Base-by-base conservation (phyloP, 306 rosid species). In the Lagenaria siceraria region DNA sequence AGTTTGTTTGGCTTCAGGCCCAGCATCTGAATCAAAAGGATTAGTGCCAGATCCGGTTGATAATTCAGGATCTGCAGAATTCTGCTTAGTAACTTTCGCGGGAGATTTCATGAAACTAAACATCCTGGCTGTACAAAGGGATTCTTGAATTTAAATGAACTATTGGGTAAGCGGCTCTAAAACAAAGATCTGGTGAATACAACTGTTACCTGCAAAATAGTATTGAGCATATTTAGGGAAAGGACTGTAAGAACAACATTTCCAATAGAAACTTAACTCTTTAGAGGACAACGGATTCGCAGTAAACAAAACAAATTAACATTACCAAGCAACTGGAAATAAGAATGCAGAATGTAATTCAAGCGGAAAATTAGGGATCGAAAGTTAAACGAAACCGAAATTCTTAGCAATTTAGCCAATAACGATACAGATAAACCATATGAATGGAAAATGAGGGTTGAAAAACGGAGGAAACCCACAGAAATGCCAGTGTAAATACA, bases 101-200 rank as follows among this genome's bases (percentile, higher is more conserved):
- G 92, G 83, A 25, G 90, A 78, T 86, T 86, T 96, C 83, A 65
- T 74, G 54, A 86, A 92, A 76, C 99, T 92, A 64, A 78, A 78
- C 81, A 78, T 78, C 81, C 61, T 78, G 72, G 58, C 71, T 56
- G 56, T 76, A 24, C 53, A 76, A 55, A 54, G 78, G 53, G 22
- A 74, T 13, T 27, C 14, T 27, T 42, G 42, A 53, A 27, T 55
- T 74, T 13, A 3, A 73, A 73, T 69, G 12, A 43, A 42, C 75
- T 68, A 68, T 42, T 42, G n/a, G 33, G 51, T 65, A 36, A 65
- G 73, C 25, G 8, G 54, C 53, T 69, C 21, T 69, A n/a, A 38
- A 66, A 69, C 40, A 73, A 43, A 19, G 64, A 21, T 35, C 24
- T 75, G 33, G 25, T 54, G 2, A 36, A 36, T 54, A 55, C 11